Evolutionary conservation across 164 flowering plant genomes (phyloP), one percentile per base, ranked within the genome.

Genomic region (Malania oleifera): DNA sequence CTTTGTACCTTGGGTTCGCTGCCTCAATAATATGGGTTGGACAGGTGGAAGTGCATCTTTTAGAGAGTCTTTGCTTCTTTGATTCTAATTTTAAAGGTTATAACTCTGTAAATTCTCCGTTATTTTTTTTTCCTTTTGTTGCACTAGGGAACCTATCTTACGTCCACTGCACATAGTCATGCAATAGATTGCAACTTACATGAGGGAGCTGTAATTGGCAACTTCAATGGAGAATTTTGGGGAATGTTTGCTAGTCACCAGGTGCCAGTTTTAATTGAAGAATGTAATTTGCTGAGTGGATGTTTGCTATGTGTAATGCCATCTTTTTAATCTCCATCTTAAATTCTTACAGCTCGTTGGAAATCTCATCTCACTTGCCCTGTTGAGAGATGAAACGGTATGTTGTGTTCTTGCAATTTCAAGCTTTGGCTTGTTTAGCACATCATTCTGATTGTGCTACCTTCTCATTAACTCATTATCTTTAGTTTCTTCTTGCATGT

Each of bases 11-110:
- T 59, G 99, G 99, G 0, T 93, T 88, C 75, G 59, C 89, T 57
- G 95, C 99, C 53, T 90, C 99, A 41, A 76, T 93, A 63, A 86
- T 90, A 59, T 93, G 99, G 99, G 99, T 93, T 74, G 99, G 89
- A 13, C 83, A 89, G 96, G 96, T 85, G 44, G 24, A 38, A 39
- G 13, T 29, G 41, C 53, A 19, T 64, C 26, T 44, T 55, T 37
- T 40, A 11, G 27, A 3, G 47, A 56, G 43, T 20, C 37, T 10
- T 17, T 3, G 1, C 17, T 17, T 43, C 35, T 37, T 49, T 22
- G 0, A 20, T 61, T 41, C 18, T 20, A 14, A 37, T 17, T 12
- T n/a, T 40, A 14, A 20, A 31, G 31, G 37, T 44, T 31, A 1
- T 25, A 22, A 41, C 28, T 18, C 49, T 3, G 8, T 31, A 39